Base-by-base conservation (phyloP, 148 eudicot genomes). In the Heliamphora exappendiculata region DNA sequence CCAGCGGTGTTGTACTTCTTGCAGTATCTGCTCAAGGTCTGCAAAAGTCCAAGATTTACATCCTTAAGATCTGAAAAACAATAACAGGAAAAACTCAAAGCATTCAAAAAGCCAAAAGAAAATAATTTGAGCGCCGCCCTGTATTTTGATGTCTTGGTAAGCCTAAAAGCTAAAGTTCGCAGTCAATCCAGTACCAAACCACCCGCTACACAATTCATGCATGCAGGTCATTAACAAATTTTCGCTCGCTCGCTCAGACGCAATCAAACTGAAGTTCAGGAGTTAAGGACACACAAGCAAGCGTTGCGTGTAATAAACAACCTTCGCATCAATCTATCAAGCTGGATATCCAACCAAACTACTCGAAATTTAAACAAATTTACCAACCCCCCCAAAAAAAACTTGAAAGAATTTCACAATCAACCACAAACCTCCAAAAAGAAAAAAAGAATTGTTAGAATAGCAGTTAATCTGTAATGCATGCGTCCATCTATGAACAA, bases 1-100 rank as follows among this genome's bases (percentile, higher is more conserved):
- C 96, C 96, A 91, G 70, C 96, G 86, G 76, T 86, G 79, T 70
- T 85, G 86, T 55, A 93, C 96, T 83, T 89, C 96, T 63, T 70
- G 45, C 37, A 87, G 86, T 78, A 91, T 77, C 76, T 87, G 96
- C 59, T 87, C 84, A 70, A 87, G 78, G 76, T 86, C 91, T 88
- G 76, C 77, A 47, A 19, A 60, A 74, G 26, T 41, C 53, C 51
- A 74, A 58, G 41, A 37, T 59, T 42, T 45, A 62, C 47, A 6
- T 26, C 22, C 29, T 70, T 17, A 47, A 49, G 28, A 47, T 70
- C 20, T 70, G 37, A 28, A 16, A 28, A 36, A 58, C 51, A 41
- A 37, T 19, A 39, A 29, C 24, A 4, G 17, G 3, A 26, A 42
- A 41, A 29, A 5, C 20, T 51, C 3, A 55, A 0, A 39, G 2